A percentile compares a stretch with the other conserved stretches of the same genome.
phyloP scores from a whole-genome alignment of 2,329 filamentous ascomycete genomes.

The Penicillium sp. region DNA sequence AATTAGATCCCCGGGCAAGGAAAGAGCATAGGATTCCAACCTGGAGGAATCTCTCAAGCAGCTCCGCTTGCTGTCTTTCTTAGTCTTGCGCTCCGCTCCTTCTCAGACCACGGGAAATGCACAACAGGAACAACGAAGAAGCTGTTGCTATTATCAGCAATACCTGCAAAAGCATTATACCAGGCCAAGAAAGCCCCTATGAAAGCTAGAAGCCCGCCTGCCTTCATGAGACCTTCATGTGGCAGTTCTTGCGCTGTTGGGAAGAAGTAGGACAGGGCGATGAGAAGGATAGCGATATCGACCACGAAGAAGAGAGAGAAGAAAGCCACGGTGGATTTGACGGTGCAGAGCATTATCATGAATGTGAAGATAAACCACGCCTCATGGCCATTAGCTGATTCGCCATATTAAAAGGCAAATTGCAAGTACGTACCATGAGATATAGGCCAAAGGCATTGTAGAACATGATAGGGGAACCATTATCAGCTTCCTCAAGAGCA shows the following conservation, averaged over 20 bases:
- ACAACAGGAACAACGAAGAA: slow-evolving; percentile 31
- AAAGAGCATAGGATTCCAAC: neutral
- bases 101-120: slow-evolving; percentile 33
- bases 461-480: slow-evolving; percentile 46
- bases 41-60: neutral
- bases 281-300: slow-evolving; percentile 71
- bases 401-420: neutral
- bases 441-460: slow-evolving; percentile 69
- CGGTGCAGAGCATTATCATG: slow-evolving; percentile 69
- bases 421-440: slow-evolving; percentile 54
- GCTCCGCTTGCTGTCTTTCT: neutral
- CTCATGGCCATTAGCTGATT: slow-evolving; percentile 32
- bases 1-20: neutral
- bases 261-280: slow-evolving; percentile 64
- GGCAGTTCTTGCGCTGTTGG: slow-evolving; percentile 28
- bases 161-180: slow-evolving; percentile 60
- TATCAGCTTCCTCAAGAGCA: slow-evolving; percentile 43
- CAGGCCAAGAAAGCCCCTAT: slow-evolving; percentile 58
- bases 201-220: slow-evolving; percentile 57
- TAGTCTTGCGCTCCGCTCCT: slow-evolving; percentile 10
- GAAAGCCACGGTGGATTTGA: slow-evolving; percentile 75
- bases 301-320: slow-evolving; percentile 74
- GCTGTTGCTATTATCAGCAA: slow-evolving; percentile 56
- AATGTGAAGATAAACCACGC: slow-evolving; percentile 83
- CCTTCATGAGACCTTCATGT: slow-evolving; percentile 35